These are phyloP conservation scores for Allomyces macrogynus DNA, from an alignment of 192 early-diverging fungal species.

Conservation along the genomic window DNA sequence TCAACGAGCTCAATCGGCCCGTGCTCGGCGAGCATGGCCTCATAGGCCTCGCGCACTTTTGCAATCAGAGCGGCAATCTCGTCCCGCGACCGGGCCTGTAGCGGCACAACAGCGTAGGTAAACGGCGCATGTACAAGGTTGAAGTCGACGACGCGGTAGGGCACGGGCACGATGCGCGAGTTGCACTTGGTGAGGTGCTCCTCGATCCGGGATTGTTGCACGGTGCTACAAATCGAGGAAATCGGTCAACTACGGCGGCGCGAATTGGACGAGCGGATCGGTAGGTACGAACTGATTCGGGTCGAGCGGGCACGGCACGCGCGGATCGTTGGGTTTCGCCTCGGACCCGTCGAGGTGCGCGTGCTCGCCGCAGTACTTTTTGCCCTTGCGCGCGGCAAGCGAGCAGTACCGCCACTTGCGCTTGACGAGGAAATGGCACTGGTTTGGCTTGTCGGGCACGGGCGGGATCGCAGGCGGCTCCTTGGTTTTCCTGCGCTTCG, in stretches of 20 bases:
- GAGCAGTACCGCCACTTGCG: constrained; percentile 3
- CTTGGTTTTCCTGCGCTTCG: background rate
- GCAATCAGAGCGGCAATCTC: constrained; percentile 10
- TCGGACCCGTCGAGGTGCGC: background rate
- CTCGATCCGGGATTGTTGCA: background rate
- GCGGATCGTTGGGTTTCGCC: background rate
- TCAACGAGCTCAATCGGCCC: constrained; percentile 3
- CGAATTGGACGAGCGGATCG: too few species aligned
- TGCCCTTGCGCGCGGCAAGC: constrained; percentile 1
- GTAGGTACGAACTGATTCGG: background rate
- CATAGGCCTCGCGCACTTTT: constrained; percentile 7
- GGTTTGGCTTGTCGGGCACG: constrained; percentile 1
- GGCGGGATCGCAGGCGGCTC: background rate
- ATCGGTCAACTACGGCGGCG: too few species aligned
- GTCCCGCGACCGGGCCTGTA: constrained; percentile 1
- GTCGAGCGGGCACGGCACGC: background rate
- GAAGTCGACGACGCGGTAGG: background rate
- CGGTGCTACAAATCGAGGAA: background rate
- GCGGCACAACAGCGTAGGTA: background rate
- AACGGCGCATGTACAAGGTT: background rate
- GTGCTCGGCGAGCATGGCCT: constrained; percentile 12
- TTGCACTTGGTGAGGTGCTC: constrained; percentile 2
- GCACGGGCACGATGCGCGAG: background rate
- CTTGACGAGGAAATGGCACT: constrained; percentile 3
- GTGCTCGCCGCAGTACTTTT: constrained; percentile 4